Base-by-base conservation (phyloP, 257 asterid species). In the Solanum neorickii region DNA sequence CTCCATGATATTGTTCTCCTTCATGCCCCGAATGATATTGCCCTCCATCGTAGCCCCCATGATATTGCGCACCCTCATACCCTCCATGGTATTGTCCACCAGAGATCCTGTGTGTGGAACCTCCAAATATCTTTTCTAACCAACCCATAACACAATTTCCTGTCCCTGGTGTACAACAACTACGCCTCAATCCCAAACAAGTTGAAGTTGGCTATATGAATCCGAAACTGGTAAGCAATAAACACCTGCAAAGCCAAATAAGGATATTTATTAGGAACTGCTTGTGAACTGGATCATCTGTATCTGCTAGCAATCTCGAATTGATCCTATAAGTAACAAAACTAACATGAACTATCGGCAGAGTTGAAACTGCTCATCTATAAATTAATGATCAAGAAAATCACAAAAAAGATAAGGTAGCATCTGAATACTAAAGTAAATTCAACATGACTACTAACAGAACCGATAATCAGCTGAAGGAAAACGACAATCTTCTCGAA, bases 31-130 rank as follows among this genome's bases (percentile, higher is more conserved):
- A 88, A 92, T 93, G 78, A 96, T 89, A 87, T 16, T 80, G 69
- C 42, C 85, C 85, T 29, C 68, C 95, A 68, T 94, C 97, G 29
- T 92, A 91, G 82, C 89, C 94, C 87, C 98, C 98, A 88, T 93
- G 95, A 88, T 93, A 91, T 88, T 94, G 98, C 87, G 98, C 99
- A 90, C 90, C 59, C 37, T 73, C 80, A 18, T 73, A 77, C 29
- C 88, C 66, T 10, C 95, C 89, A 92, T 93, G 83, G 95, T 90
- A 87, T 47, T 82, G 68, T n/a, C 98, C 98, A 85, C 88, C 92
- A 70, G 95, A 94, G 88, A 97, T 93, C 95, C 94, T 97, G 88
- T 97, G 91, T 70, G 96, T 89, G 98, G 98, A 97, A 87, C 95
- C 95, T 96, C 96, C 96, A 80, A 89, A 73, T 68, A 85, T 90